These are phyloP conservation scores for Jaltomata sinuosa DNA, from an alignment of 257 asterid genomes.

Conservation along the genomic window DNA sequence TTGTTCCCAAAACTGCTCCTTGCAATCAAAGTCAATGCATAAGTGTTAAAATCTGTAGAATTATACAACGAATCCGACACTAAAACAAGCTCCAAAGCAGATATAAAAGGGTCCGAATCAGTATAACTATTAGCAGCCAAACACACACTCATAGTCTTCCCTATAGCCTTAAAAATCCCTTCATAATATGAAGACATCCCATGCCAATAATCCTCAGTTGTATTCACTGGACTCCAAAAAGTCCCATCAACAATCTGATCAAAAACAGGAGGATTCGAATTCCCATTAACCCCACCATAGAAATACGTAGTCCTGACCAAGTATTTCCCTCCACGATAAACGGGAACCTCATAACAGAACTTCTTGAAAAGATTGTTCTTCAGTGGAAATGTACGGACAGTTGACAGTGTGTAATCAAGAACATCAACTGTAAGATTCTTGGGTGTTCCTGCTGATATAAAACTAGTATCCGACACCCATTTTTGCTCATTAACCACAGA, in stretches of 20 bases:
- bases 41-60: conserved; percentile 56
- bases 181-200: conserved; percentile 48
- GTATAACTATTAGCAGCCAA: conserved; percentile 70
- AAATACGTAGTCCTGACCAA: conserved; percentile 66
- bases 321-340: conserved; percentile 45
- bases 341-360: conserved; percentile 77
- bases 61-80: conserved; percentile 72
- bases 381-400: conserved; percentile 64
- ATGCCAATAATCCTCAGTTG: conserved; percentile 50
- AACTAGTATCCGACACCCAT: conserved; percentile 58
- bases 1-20: conserved; percentile 81
- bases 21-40: conserved; percentile 56
- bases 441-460: conserved; percentile 42
- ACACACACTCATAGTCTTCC: conserved; percentile 78
- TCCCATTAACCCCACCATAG: conserved; percentile 76
- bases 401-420: conserved; percentile 32
- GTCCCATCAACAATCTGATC: conserved; percentile 96
- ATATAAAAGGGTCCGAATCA: conserved; percentile 94
- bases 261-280: conserved; percentile 64
- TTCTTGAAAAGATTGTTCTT: conserved; percentile 48
- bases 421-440: conserved; percentile 24
- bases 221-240: conserved; percentile 78
- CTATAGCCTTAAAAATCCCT: conserved; percentile 58
- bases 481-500: conserved; percentile 34
- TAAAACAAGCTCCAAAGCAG: conserved; percentile 70